These are phyloP conservation scores for Colletotrichum nymphaeae DNA, from an alignment of 2,329 filamentous ascomycete species.

Conservation along the genomic window DNA sequence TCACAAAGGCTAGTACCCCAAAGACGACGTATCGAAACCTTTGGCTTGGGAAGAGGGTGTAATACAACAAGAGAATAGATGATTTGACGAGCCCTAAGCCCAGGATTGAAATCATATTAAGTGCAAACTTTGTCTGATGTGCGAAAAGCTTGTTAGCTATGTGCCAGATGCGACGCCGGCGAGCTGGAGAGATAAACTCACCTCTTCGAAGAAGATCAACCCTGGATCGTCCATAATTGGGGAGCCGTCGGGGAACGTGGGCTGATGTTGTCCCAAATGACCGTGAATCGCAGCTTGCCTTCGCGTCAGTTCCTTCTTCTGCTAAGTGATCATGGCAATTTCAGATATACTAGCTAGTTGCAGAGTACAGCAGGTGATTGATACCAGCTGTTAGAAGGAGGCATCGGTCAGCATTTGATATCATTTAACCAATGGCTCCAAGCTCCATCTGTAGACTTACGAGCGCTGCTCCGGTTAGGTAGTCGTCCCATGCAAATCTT, in stretches of 20 bases:
- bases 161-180: background rate
- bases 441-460: background rate
- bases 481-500: conserved; percentile 32
- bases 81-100: conserved; percentile 46
- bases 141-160: background rate
- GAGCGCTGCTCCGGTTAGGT: conserved; percentile 27
- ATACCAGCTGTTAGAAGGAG: background rate
- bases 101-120: conserved; percentile 43
- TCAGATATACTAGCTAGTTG: conserved; percentile 22
- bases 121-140: conserved; percentile 24
- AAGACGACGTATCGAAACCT: conserved; percentile 42
- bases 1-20: conserved; percentile 40
- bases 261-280: conserved; percentile 32
- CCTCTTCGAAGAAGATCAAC: conserved; percentile 32
- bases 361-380: conserved; percentile 24
- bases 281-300: conserved; percentile 21
- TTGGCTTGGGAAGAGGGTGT: conserved; percentile 44
- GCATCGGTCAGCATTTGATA: background rate
- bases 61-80: conserved; percentile 48
- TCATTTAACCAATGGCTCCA: background rate
- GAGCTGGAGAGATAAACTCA: background rate
- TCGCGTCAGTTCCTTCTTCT: background rate
- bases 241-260: conserved; percentile 25
- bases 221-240: conserved; percentile 34
- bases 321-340: too few species aligned